Evolutionary conservation across 352 stramenopile species (phyloP).

Genomic region (Pythium scleroteichum): DNA sequence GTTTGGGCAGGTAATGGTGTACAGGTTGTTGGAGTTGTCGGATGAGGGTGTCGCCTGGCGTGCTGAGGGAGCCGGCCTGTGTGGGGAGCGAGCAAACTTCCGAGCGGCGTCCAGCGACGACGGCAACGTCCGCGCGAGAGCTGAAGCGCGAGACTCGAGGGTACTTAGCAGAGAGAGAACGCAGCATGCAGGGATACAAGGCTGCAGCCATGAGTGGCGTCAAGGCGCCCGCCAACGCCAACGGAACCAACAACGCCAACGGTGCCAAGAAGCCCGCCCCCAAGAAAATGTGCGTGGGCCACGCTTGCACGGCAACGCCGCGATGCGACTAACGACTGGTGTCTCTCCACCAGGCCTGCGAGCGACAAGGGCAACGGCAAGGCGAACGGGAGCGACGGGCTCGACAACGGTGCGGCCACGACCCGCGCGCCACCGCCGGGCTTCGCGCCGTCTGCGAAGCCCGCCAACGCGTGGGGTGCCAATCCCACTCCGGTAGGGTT

Average conservation of each 20-base stretch:
- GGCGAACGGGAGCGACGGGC: conserved; percentile 6
- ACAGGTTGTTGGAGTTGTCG: conserved; percentile 10
- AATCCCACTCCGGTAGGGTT: conserved; percentile 29
- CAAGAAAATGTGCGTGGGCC: conserved; percentile 30
- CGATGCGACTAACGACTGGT: neutral
- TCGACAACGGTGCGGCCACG: conserved; percentile 14
- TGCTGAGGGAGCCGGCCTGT: conserved; percentile 23
- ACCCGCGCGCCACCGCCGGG: conserved; percentile 37
- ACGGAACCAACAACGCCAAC: conserved; percentile 11
- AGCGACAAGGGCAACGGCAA: conserved; percentile 26
- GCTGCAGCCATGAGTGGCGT: conserved; percentile 23
- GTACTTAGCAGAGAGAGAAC: neutral
- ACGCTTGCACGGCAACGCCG: neutral
- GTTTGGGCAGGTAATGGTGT: neutral
- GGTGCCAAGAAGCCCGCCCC: conserved; percentile 22
- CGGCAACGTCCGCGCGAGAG: conserved; percentile 11
- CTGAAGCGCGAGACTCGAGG: conserved; percentile 15
- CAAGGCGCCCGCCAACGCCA: conserved; percentile 5
- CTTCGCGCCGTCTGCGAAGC: conserved; percentile 33
- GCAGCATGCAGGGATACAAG: conserved; percentile 28
- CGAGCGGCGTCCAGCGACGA: conserved; percentile 16
- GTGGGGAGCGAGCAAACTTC: conserved; percentile 10
- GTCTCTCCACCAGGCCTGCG: conserved; percentile 11
- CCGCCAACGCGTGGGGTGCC: conserved; percentile 13
- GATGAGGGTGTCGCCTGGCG: conserved; percentile 19